Evolutionary conservation across 2,329 filamentous ascomycete genomes (phyloP).

Genomic region (Alternaria viburni): DNA sequence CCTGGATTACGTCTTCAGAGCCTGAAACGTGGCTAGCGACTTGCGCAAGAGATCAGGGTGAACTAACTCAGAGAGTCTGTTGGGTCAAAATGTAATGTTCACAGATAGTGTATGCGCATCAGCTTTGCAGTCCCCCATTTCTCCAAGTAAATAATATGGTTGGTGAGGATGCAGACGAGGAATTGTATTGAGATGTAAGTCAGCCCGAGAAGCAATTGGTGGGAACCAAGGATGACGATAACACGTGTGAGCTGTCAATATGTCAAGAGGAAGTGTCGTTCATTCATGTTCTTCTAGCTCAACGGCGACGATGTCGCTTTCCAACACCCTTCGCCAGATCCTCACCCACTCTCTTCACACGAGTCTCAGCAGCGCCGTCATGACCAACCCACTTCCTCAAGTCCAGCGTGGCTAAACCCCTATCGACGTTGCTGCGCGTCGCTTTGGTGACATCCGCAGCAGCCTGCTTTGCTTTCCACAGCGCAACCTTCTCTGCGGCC

Average conservation of each 20-base stretch:
- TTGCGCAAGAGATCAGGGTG: too few species aligned
- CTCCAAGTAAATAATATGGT: too few species aligned
- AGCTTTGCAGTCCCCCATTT: too few species aligned
- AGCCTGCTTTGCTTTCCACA: neutral
- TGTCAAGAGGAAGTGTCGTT: neutral
- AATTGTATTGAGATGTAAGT: neutral
- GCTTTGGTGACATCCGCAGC: neutral
- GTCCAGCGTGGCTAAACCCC: neutral
- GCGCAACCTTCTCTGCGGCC: neutral
- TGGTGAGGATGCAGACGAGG: too few species aligned
- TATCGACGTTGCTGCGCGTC: neutral
- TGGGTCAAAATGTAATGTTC: too few species aligned
- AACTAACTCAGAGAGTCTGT: too few species aligned
- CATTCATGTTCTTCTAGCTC: neutral
- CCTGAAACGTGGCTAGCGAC: too few species aligned
- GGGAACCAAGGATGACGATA: fast-evolving
- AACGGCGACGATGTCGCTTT: neutral
- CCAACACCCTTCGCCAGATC: neutral
- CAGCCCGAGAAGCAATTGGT: neutral
- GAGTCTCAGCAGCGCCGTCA: neutral
- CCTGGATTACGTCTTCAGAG: too few species aligned
- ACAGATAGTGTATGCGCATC: too few species aligned
- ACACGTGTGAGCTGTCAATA: neutral
- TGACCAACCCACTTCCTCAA: neutral
- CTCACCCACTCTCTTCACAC: neutral